Base-by-base conservation (phyloP, 2,329 filamentous ascomycete genomes). In the Pseudogymnoascus sp. region DNA sequence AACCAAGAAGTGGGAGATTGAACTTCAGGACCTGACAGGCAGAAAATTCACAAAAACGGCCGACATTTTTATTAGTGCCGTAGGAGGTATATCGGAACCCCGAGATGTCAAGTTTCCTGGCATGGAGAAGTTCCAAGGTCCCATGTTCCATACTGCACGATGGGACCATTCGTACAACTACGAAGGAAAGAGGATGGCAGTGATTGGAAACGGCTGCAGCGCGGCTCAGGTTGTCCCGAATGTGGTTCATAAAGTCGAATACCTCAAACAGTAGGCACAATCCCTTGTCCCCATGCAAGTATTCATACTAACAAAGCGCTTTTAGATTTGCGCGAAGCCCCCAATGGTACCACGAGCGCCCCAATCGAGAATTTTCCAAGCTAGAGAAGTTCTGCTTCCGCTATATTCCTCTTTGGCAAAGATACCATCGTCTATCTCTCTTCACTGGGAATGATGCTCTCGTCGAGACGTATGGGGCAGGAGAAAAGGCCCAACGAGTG, bases 281-380 rank as follows among this genome's bases (percentile, higher is more conserved):
- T 3, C 8, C 5, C 12, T 13, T 44, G 5, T n/a, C 12, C 21
- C 21, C 5, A 17, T 29, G 42, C 21, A 48, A 48, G 21, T 29
- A n/a, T 13, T 29, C 21, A 13, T 48, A 48, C 21, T 48, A 13
- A 48, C 42, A 29, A 21, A 4, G 21, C 21, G 21, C 21, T 25
- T 29, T 29, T 48, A 48, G 42, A 48, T 62, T 41, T 36, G 62
- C 63, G 31, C 36, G 71, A 15, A 68, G 66, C 35, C 61, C 67
- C 0, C 72, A 74, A 61, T 74, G 72, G 73, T 72, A 73, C 62
- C 69, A 74, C 60, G 72, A 71, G 62, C 64, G 72, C 7, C 72
- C 71, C n/a, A 74, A 74, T 62, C 67, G 65, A 2, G 13, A 63
- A 13, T 73, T 71, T 63, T 70, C 68, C 1, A 48, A 48, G 2